Percentiles rank a stretch among this genome's conserved stretches.
Evolutionary conservation across 768 basidiomycete species (phyloP).

Genomic region (Floccularia luteovirens): DNA sequence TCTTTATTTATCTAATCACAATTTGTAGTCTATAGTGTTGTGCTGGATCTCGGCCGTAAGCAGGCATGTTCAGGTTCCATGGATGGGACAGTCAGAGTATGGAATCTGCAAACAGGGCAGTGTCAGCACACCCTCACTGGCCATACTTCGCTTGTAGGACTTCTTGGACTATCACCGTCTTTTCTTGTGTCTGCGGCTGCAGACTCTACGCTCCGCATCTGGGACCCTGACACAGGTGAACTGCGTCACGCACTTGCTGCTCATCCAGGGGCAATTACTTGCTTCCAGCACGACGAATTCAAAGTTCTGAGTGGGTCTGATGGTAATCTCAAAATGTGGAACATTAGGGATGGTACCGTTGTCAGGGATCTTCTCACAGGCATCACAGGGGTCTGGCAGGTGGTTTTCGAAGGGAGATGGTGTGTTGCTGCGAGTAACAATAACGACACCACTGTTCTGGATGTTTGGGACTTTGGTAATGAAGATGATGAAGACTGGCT

Average conservation of each 20-base stretch:
- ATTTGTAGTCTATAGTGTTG: constrained; percentile 83
- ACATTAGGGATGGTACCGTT: constrained; percentile 78
- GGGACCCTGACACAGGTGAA: constrained; percentile 84
- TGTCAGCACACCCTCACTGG: constrained; percentile 79
- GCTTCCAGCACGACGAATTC: constrained; percentile 98
- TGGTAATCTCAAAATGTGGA: constrained; percentile 98
- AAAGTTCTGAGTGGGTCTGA: constrained; percentile 95
- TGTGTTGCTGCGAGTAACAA: constrained; percentile 92
- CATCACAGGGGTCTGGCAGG: constrained; percentile 96
- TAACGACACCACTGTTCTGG: constrained; percentile 68
- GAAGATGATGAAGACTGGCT: constrained; percentile 76
- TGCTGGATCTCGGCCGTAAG: constrained; percentile 77
- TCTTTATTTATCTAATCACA: neutral
- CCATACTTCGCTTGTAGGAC: constrained; percentile 91
- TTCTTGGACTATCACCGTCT: constrained; percentile 84
- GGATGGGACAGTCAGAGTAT: constrained; percentile 95
- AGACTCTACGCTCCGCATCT: constrained; percentile 90
- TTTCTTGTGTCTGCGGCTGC: constrained; percentile 94
- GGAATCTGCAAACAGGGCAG: constrained; percentile 80
- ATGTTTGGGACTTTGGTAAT: constrained; percentile 86
- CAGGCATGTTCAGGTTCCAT: constrained; percentile 96
- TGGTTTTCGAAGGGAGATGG: constrained; percentile 90
- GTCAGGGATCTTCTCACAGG: constrained; percentile 86
- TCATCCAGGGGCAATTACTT: constrained; percentile 97
- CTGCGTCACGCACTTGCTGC: constrained; percentile 78